These are phyloP conservation scores for Pyropia yezoensis DNA, from an alignment of 23 red algal genomes.

Conservation along the genomic window DNA sequence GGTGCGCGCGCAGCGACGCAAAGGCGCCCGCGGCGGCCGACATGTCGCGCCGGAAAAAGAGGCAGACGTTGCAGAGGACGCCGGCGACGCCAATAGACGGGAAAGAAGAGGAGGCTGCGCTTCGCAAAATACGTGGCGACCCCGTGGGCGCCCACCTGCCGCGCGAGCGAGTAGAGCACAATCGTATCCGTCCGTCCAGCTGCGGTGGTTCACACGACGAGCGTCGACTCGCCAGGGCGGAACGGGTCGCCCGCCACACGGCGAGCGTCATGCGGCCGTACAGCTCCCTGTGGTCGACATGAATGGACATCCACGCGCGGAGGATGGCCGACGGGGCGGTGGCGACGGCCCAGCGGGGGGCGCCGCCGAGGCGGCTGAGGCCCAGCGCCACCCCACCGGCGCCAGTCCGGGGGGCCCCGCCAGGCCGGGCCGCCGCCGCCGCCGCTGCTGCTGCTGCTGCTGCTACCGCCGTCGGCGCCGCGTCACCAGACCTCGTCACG, in stretches of 20 bases:
- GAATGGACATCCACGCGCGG: constrained; percentile 80
- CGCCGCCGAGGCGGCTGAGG: no score
- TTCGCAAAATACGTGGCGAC: constrained; percentile 93
- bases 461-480: no score
- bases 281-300: constrained; percentile 66
- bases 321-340: constrained; percentile 31
- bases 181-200: constrained; percentile 88
- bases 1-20: no score
- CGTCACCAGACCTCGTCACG: no score
- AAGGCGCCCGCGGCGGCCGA: no score
- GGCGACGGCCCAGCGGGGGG: not conserved
- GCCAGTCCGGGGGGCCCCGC: no score
- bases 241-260: constrained; percentile 82
- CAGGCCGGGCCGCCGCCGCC: no score
- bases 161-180: constrained; percentile 69
- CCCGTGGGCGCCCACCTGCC: constrained; percentile 66
- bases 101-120: constrained; percentile 68
- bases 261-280: constrained; percentile 62
- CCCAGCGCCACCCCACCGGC: no score
- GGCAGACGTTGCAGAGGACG: constrained; percentile 62
- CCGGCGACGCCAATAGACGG: constrained; percentile 86
- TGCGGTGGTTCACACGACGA: constrained; percentile 87
- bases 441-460: no score
- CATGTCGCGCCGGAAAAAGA: constrained; percentile 67
- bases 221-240: constrained; percentile 32